Percentiles rank a stretch among this genome's conserved stretches.
Conservation (phyloP, 257 asterid species). For the Forsythia viridissima region DNA sequence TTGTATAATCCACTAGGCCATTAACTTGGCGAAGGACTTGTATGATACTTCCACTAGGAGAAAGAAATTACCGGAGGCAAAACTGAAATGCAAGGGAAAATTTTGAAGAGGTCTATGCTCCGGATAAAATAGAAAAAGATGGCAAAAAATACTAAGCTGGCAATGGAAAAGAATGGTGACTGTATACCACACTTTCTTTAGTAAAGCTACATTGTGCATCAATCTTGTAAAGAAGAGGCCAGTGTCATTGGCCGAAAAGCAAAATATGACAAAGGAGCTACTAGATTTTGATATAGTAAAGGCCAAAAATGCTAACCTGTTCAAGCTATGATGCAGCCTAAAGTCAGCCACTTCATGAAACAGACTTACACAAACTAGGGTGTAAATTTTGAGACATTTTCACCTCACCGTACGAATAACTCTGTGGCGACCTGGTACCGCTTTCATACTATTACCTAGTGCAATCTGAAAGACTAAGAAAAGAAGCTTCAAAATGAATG, state of each 20-base stretch:
- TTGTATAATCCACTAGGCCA: background rate
- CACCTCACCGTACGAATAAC: background rate
- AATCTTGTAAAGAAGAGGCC: background rate
- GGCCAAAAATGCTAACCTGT: background rate
- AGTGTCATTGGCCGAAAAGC: background rate
- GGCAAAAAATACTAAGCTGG: background rate
- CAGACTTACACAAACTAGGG: background rate
- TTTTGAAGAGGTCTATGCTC: background rate
- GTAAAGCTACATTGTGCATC: background rate
- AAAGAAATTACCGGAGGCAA: background rate
- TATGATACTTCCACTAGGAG: background rate
- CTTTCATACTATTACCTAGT: background rate
- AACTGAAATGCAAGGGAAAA: background rate
- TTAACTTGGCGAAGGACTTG: background rate
- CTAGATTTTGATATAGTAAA: background rate
- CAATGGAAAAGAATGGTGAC: background rate
- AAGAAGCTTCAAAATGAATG: background rate
- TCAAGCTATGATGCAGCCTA: background rate
- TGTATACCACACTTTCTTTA: background rate
- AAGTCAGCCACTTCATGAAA: background rate
- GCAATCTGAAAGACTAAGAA: background rate
- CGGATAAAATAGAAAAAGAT: background rate
- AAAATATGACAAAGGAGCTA: background rate
- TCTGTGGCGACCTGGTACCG: background rate
- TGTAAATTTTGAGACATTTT: background rate